A percentile compares a stretch with the other conserved stretches of the same genome.
phyloP scores from a whole-genome alignment of 805 yeast species.

The Metschnikowia drakensbergensis region DNA sequence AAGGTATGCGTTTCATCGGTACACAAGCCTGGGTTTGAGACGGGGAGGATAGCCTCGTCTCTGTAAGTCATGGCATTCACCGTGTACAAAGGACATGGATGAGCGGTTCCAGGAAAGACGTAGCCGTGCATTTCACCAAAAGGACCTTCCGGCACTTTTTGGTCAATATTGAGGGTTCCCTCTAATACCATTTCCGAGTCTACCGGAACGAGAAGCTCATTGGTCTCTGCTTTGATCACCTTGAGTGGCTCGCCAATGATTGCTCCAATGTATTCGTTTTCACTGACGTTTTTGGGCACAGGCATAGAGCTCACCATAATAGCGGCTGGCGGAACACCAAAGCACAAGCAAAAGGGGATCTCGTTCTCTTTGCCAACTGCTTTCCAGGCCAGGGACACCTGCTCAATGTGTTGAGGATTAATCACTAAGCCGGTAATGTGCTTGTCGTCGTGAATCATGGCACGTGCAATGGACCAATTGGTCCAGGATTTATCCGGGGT shows the following conservation, averaged over 20 bases:
- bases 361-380: constrained; percentile 20
- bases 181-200: constrained; percentile 24
- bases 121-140: constrained; percentile 32
- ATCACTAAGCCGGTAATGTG: constrained; percentile 24
- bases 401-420: constrained; percentile 24
- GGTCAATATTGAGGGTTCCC: constrained; percentile 19
- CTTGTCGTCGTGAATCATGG: constrained; percentile 20
- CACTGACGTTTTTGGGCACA: constrained; percentile 37
- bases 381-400: constrained; percentile 22
- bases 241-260: constrained; percentile 23
- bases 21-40: constrained; percentile 24
- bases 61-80: constrained; percentile 21
- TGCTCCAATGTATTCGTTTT: constrained; percentile 23
- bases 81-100: constrained; percentile 24
- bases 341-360: constrained; percentile 22
- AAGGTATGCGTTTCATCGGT: constrained; percentile 27
- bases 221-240: constrained; percentile 22
- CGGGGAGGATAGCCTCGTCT: constrained; percentile 23
- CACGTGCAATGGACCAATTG: constrained; percentile 29
- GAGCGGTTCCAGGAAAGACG: constrained; percentile 19
- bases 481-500: constrained; percentile 26
- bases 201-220: constrained; percentile 23
- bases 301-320: constrained; percentile 20
- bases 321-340: constrained; percentile 29
- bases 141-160: constrained; percentile 22